A percentile compares a stretch with the other conserved stretches of the same genome.
phyloP scores from a whole-genome alignment of 768 basidiomycete genomes.

The Russula abietina region DNA sequence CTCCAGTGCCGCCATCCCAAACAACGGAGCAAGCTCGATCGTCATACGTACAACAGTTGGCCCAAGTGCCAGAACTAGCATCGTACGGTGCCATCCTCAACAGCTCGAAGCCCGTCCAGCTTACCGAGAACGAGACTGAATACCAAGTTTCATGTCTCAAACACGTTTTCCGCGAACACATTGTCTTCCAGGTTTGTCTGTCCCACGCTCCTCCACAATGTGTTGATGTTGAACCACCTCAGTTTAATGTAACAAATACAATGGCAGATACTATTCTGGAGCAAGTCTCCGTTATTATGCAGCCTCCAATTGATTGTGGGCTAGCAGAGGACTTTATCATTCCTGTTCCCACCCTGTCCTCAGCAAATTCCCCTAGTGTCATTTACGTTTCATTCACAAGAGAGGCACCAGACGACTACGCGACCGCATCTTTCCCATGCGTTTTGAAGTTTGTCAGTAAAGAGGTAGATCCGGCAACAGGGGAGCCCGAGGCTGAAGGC shows the following conservation, averaged over 20 bases:
- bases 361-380: constrained; percentile 69
- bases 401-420: constrained; percentile 67
- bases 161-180: constrained; percentile 90
- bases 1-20: constrained; percentile 63
- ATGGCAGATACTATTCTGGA: constrained; percentile 93
- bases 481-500: constrained; percentile 96
- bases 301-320: constrained; percentile 63
- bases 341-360: constrained; percentile 62
- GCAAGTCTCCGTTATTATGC: constrained; percentile 91
- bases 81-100: constrained; percentile 82
- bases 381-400: constrained; percentile 94
- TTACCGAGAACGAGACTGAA: constrained; percentile 97
- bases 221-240: constrained; percentile 18
- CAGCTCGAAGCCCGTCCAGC: constrained; percentile 67
- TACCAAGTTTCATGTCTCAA: constrained; percentile 96
- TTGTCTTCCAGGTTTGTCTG: constrained; percentile 86
- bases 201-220: background rate
- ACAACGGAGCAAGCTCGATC: constrained; percentile 85
- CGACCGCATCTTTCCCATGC: constrained; percentile 80
- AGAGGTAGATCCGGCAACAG: constrained; percentile 92
- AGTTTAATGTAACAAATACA: constrained; percentile 99
- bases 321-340: constrained; percentile 95
- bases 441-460: constrained; percentile 94
- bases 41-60: constrained; percentile 77
- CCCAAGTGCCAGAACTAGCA: constrained; percentile 79